phyloP scores from a whole-genome alignment of 371 early-diverging fungal species.

The Apophysomyces elegans region DNA sequence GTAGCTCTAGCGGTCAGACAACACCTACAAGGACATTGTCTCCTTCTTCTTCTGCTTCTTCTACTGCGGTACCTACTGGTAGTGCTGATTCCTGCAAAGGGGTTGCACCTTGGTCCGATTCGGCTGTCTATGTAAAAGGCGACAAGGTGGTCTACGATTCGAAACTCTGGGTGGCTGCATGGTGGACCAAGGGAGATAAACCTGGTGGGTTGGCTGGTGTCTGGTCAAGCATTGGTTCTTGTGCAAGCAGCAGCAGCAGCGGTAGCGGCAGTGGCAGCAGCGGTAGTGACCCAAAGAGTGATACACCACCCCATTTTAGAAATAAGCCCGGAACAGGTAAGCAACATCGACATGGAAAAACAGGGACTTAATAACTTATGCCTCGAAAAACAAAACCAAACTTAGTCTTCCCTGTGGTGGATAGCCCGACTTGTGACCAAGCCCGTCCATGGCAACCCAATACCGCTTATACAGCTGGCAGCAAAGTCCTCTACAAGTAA shows the following conservation, averaged over 20 bases:
- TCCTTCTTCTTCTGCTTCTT: background rate
- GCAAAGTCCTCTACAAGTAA: conserved; percentile 36
- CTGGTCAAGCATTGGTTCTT: conserved; percentile 33
- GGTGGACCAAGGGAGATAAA: conserved; percentile 56
- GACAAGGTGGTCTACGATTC: conserved; percentile 41
- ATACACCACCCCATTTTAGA: background rate
- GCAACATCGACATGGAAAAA: background rate
- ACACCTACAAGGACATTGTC: background rate
- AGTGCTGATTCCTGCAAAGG: conserved; percentile 7
- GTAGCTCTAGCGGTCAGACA: conserved; percentile 28
- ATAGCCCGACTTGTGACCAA: background rate
- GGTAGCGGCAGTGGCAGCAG: too few species aligned
- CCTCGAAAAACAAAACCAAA: too few species aligned
- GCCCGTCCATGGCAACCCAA: conserved; percentile 4
- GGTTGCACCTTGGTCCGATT: conserved; percentile 28
- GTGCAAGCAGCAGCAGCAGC: conserved; percentile 1
- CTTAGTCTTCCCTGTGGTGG: background rate
- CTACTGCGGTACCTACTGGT: too few species aligned
- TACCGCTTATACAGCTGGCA: conserved; percentile 18
- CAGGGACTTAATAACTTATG: background rate
- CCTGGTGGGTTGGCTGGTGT: conserved; percentile 40
- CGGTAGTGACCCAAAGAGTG: too few species aligned
- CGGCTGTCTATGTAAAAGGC: conserved; percentile 25
- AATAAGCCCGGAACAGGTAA: background rate
- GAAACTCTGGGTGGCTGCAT: conserved; percentile 45